Evolutionary conservation across 345 rosid species (phyloP).

Genomic region (Lumnitzera racemosa): DNA sequence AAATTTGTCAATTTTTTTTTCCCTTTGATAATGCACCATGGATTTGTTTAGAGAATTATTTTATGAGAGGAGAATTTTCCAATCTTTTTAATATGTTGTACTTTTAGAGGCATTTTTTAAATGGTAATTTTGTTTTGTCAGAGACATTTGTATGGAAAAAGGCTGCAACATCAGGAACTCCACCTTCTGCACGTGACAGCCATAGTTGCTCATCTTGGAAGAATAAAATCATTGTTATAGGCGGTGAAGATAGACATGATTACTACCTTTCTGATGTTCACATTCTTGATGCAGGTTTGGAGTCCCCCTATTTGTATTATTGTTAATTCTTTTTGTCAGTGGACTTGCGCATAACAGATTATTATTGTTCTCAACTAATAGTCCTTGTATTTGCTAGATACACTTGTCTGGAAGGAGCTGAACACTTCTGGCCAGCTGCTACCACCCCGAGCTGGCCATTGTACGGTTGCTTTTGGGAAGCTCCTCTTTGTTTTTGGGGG

Average conservation of each 20-base stretch:
- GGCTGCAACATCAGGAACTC: conserved; percentile 63
- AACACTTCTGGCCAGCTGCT: conserved; percentile 63
- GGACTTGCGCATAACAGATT: not conserved
- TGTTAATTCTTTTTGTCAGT: not conserved
- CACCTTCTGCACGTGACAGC: conserved; percentile 94
- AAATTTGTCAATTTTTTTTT: no score
- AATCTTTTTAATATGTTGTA: conserved; percentile 4
- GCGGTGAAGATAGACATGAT: conserved; percentile 97
- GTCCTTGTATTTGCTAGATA: conserved; percentile 35
- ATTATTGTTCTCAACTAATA: not conserved
- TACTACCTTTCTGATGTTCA: conserved; percentile 91
- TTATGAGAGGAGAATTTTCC: not conserved
- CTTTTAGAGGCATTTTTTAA: no score
- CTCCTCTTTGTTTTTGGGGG: conserved; percentile 92
- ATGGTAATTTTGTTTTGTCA: conserved; percentile 19
- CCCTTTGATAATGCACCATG: no score
- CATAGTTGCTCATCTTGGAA: conserved; percentile 96
- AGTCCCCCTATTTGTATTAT: not conserved
- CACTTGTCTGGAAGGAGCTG: conserved; percentile 85
- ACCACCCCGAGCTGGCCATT: conserved; percentile 97
- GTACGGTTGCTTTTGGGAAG: conserved; percentile 80
- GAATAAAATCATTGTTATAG: conserved; percentile 75
- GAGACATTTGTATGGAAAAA: conserved; percentile 93
- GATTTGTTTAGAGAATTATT: not conserved
- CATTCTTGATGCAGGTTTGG: conserved; percentile 81